Percentiles rank a stretch among this genome's conserved stretches.
Evolutionary conservation across 345 rosid species (phyloP).

Genomic region (Rhodamnia rubescens): DNA sequence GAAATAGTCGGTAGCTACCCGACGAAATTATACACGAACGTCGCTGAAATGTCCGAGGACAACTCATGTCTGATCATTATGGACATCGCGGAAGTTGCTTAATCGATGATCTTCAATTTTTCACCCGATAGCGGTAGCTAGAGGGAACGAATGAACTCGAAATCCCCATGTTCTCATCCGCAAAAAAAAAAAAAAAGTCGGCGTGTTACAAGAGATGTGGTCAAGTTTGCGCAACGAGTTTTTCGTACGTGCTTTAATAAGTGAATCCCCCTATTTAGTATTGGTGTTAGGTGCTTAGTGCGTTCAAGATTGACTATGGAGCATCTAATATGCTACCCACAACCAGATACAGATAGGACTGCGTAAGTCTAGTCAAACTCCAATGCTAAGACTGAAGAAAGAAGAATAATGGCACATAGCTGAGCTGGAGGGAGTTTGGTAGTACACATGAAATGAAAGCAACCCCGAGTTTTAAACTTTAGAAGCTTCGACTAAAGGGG

Average conservation of each 20-base stretch:
- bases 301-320: neutral
- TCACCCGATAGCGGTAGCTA: neutral
- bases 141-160: neutral
- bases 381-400: neutral
- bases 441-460: neutral
- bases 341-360: neutral
- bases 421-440: neutral
- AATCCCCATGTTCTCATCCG: neutral
- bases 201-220: rapidly evolving
- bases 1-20: too few relatives aligned
- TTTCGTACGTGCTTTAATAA: neutral
- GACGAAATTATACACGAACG: too few relatives aligned
- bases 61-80: neutral
- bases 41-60: neutral
- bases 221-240: neutral
- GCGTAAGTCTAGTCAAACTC: neutral
- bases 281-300: neutral
- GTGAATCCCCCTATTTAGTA: neutral
- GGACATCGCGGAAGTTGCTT: too few relatives aligned
- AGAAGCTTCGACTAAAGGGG: neutral
- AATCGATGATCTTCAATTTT: neutral
- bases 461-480: neutral
- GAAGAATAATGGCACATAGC: neutral
- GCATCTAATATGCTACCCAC: neutral
- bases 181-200: neutral